Evolutionary conservation across 2,329 filamentous ascomycete genomes (phyloP).

Genomic region (Apiospora marii): DNA sequence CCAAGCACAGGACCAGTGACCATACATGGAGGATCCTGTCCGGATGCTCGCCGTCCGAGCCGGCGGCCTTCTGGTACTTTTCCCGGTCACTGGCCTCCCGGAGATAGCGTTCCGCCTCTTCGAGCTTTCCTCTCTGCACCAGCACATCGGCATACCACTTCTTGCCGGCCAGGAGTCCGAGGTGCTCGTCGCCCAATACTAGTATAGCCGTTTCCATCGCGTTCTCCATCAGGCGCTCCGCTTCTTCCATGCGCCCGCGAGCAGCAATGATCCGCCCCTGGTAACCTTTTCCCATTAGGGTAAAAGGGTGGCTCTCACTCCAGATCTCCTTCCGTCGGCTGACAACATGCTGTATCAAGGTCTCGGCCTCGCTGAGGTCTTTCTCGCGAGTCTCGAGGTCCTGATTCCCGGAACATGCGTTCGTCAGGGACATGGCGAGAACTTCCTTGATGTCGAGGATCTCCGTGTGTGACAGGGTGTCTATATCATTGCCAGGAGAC

Average conservation of each 20-base stretch:
- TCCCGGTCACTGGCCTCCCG: slow-evolving; percentile 24
- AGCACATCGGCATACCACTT: slow-evolving; percentile 29
- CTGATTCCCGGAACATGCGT: not conserved
- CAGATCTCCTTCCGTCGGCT: slow-evolving; percentile 27
- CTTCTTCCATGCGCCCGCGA: slow-evolving; percentile 8
- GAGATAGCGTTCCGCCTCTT: slow-evolving; percentile 29
- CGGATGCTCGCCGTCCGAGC: slow-evolving; percentile 33
- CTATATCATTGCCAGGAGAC: not conserved
- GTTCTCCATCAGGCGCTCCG: slow-evolving; percentile 22
- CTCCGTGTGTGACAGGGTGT: not conserved
- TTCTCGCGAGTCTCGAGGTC: not conserved
- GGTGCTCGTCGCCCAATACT: slow-evolving; percentile 29
- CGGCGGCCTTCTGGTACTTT: slow-evolving; percentile 27
- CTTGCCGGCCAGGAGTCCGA: slow-evolving; percentile 30
- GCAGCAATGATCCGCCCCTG: slow-evolving; percentile 25
- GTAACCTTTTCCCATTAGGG: slow-evolving; percentile 28
- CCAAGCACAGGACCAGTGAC: slow-evolving; percentile 30
- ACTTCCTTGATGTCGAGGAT: slow-evolving; percentile 26
- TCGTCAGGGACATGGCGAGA: slow-evolving; percentile 25
- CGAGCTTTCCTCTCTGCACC: slow-evolving; percentile 23
- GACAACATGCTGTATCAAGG: slow-evolving; percentile 28
- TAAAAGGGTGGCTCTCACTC: slow-evolving; percentile 31
- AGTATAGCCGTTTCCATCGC: slow-evolving; percentile 26
- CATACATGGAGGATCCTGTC: slow-evolving; percentile 32
- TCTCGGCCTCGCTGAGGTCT: slow-evolving; percentile 26